A percentile compares a stretch with the other conserved stretches of the same genome.
Evolutionary conservation across 148 eudicot species (phyloP).

Genomic region (Tetragonia tetragonoides): DNA sequence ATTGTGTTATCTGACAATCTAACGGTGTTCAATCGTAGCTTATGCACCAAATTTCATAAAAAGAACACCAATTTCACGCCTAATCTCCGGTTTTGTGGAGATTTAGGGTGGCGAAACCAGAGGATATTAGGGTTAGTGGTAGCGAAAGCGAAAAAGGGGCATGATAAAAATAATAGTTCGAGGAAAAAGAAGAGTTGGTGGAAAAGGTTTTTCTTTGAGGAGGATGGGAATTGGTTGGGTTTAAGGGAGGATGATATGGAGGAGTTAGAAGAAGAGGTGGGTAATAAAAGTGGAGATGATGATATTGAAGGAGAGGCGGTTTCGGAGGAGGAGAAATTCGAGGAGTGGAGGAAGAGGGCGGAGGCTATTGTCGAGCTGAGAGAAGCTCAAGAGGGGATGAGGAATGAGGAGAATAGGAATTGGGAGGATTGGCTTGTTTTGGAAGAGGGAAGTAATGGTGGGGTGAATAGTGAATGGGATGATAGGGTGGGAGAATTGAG

Average conservation of each 20-base stretch:
- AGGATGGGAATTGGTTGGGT: constrained; percentile 86
- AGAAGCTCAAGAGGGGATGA: constrained; percentile 77
- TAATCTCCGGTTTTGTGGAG: constrained; percentile 22
- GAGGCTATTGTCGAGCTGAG: constrained; percentile 88
- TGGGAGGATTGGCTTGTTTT: constrained; percentile 96
- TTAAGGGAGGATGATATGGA: constrained; percentile 66
- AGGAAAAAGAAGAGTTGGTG: constrained; percentile 79
- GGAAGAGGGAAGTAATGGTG: constrained; percentile 36
- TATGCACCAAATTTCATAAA: constrained; percentile 17
- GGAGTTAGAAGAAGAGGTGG: constrained; percentile 39
- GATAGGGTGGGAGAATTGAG: constrained; percentile 21
- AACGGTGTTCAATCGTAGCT: constrained; percentile 25
- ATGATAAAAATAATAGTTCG: constrained; percentile 2
- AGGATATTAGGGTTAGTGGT: constrained; percentile 32
- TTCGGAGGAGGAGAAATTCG: constrained; percentile 71
- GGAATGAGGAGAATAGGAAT: constrained; percentile 75
- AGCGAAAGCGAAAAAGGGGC: constrained; percentile 46
- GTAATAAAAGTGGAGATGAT: not conserved
- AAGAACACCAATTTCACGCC: constrained; percentile 14
- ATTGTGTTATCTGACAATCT: constrained; percentile 38
- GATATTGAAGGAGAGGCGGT: constrained; percentile 31
- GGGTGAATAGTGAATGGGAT: constrained; percentile 33
- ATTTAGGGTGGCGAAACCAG: constrained; percentile 36
- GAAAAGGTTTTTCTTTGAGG: constrained; percentile 77
- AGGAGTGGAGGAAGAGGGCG: constrained; percentile 93